Conservation (phyloP, 116 monocot genomes). For the Trichopus zeylanicus region DNA sequence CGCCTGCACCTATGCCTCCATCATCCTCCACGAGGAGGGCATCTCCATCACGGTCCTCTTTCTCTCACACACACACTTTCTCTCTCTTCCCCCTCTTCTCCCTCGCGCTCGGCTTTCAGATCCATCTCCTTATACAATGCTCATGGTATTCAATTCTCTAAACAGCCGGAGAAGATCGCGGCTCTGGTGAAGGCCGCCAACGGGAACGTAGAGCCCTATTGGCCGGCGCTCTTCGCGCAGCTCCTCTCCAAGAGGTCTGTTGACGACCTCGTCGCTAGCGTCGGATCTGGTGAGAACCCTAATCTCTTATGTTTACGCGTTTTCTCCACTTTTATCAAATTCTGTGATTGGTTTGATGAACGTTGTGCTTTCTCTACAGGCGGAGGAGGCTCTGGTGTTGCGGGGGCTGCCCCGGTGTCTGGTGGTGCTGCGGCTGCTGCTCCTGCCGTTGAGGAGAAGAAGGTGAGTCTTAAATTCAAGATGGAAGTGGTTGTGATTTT, state of each 20-base stretch:
- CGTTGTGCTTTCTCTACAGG: conserved; percentile 10
- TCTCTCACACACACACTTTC: not conserved
- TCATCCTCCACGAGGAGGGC: conserved; percentile 39
- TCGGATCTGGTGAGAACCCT: conserved; percentile 37
- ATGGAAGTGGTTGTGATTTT: not conserved
- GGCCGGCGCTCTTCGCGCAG: conserved; percentile 48
- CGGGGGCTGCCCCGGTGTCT: conserved; percentile 21
- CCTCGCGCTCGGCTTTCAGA: no score
- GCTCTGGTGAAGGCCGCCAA: conserved; percentile 49
- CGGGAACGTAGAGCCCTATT: conserved; percentile 46
- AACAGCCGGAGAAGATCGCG: conserved; percentile 52
- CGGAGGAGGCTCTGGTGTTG: conserved; percentile 21
- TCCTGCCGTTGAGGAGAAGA: conserved; percentile 37
- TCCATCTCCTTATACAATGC: no score
- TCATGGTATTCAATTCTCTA: not conserved
- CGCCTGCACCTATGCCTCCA: conserved; percentile 35
- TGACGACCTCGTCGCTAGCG: conserved; percentile 44
- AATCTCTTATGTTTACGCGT: not conserved
- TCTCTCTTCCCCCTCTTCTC: not conserved
- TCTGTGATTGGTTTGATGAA: not conserved
- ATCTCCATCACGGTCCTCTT: conserved; percentile 27
- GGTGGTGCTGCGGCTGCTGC: conserved; percentile 18
- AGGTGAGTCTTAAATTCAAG: conserved; percentile 7
- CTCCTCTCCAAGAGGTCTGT: conserved; percentile 48
- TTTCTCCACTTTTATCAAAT: not conserved